Conservation (phyloP, 2,329 filamentous ascomycete species). For the Nigrospora oryzae region DNA sequence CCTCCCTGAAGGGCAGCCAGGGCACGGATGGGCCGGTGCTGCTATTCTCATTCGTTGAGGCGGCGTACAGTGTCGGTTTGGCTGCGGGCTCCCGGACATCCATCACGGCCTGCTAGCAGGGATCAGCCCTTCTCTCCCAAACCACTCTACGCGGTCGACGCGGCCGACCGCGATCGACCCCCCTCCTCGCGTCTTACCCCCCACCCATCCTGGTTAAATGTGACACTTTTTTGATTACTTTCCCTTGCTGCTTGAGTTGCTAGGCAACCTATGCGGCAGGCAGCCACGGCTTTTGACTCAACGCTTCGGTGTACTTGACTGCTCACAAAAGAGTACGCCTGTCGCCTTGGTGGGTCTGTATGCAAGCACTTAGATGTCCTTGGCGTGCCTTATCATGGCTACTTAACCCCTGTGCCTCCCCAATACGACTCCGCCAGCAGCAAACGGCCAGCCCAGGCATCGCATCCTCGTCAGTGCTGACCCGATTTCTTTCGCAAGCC, state of each 20-base stretch:
- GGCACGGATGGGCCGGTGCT: no score
- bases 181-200: constrained; percentile 11
- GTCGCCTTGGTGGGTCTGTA: constrained; percentile 18
- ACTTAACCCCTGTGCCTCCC: constrained; percentile 1
- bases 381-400: background rate
- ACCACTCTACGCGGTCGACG: constrained; percentile 29
- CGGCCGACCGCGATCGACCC: constrained; percentile 21
- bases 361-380: constrained; percentile 21
- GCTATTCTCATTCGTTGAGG: no score
- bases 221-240: constrained; percentile 9
- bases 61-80: no score
- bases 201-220: constrained; percentile 15
- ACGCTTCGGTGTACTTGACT: constrained; percentile 5
- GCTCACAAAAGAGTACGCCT: constrained; percentile 10
- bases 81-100: no score
- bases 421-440: background rate
- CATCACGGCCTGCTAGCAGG: constrained; percentile 8
- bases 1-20: no score
- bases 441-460: constrained; percentile 4
- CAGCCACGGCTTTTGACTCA: constrained; percentile 9
- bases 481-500: background rate
- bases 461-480: background rate
- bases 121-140: constrained; percentile 14
- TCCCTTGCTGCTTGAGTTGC: constrained; percentile 18
- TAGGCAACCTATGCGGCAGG: constrained; percentile 22